These are phyloP conservation scores for Melanogaster broomeanus DNA, from an alignment of 768 basidiomycete genomes.

Conservation along the genomic window DNA sequence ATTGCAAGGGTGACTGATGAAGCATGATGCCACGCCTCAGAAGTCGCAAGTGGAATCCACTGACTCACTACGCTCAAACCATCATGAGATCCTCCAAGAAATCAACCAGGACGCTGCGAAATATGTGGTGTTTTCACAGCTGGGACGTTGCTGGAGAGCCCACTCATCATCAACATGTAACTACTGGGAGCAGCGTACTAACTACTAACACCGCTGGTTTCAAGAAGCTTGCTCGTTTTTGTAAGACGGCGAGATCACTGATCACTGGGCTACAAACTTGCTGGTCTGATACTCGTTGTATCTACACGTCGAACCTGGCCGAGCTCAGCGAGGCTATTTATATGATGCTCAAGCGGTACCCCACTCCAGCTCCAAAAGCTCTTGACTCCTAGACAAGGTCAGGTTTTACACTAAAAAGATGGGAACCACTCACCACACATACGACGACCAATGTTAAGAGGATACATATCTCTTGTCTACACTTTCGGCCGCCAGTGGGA, in stretches of 20 bases:
- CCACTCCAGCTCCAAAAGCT: slow-evolving; percentile 25
- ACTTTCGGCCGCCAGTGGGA: slow-evolving; percentile 17
- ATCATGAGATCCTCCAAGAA: slow-evolving; percentile 14
- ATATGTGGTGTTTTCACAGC: slow-evolving; percentile 29
- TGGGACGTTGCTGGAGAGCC: slow-evolving; percentile 22
- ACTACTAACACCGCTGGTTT: slow-evolving; percentile 3
- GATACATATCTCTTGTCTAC: slow-evolving; percentile 5
- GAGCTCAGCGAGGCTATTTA: slow-evolving; percentile 34
- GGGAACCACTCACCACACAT: slow-evolving; percentile 16
- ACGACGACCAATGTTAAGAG: slow-evolving; percentile 14
- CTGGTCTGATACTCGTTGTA: slow-evolving; percentile 35
- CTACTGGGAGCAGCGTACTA: slow-evolving; percentile 3
- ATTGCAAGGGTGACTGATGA: slow-evolving; percentile 19
- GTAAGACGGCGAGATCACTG: slow-evolving; percentile 20
- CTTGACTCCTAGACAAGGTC: slow-evolving; percentile 25
- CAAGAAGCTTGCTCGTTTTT: slow-evolving; percentile 20
- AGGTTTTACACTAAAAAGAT: slow-evolving; percentile 26
- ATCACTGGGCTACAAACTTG: slow-evolving; percentile 18
- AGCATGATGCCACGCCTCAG: slow-evolving; percentile 5
- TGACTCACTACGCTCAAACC: slow-evolving; percentile 14
- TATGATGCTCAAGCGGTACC: slow-evolving; percentile 36
- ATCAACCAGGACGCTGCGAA: slow-evolving; percentile 15
- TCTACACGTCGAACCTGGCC: slow-evolving; percentile 22
- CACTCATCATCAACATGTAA: slow-evolving; percentile 20
- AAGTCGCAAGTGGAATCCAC: background rate